Conservation (phyloP, 768 basidiomycete species). For the Hypholoma fasciculare region DNA sequence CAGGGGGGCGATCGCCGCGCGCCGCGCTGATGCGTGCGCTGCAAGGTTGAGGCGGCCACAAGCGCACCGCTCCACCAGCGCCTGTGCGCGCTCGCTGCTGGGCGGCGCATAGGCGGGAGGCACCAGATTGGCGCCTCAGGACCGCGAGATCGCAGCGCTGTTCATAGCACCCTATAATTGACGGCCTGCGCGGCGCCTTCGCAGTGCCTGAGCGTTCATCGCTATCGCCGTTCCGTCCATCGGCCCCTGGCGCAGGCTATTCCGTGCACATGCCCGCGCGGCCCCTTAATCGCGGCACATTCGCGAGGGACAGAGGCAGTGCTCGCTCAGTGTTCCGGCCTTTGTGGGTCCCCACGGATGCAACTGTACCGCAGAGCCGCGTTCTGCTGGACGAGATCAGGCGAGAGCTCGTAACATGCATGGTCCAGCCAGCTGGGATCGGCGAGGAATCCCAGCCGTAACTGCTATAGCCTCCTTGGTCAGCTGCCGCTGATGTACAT, state of each 20-base stretch:
- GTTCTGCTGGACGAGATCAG: neutral
- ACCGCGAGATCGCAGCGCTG: neutral
- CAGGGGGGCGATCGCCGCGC: neutral
- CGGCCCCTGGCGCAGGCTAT: too few species aligned
- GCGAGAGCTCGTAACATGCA: too few species aligned
- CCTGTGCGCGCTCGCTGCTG: neutral
- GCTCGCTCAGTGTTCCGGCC: neutral
- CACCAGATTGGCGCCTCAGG: neutral
- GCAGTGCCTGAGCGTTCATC: conserved; percentile 6
- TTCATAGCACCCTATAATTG: neutral
- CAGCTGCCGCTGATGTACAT: too few species aligned
- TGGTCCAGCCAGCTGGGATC: neutral
- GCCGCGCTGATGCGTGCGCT: neutral
- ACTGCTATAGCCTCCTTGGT: too few species aligned
- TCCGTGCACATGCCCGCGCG: neutral
- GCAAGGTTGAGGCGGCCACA: neutral
- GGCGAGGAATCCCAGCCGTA: neutral
- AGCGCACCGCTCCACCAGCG: neutral
- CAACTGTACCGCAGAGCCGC: neutral
- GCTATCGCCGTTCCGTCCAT: neutral
- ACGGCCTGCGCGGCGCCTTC: neutral
- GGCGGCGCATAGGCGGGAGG: neutral
- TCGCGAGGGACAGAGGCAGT: too few species aligned
- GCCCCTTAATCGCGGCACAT: neutral
- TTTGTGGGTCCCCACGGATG: neutral